phyloP scores from a whole-genome alignment of 2,329 filamentous ascomycete genomes.

The Pezicula neosporulosa region DNA sequence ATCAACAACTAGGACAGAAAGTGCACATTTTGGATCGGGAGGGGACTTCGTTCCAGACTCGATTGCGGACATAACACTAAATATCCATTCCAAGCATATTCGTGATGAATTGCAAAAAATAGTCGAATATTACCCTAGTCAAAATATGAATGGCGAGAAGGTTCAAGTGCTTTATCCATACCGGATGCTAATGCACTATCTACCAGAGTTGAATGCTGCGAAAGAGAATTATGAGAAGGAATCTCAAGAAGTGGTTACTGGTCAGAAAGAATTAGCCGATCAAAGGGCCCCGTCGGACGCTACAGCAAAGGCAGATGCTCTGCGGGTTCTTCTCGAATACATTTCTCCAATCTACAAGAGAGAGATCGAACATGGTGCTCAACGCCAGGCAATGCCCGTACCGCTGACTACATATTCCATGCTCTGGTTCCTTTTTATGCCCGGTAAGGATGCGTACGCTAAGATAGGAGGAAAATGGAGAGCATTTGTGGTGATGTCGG shows the following conservation, averaged over 20 bases:
- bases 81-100: neutral
- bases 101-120: neutral
- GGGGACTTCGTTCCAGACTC: neutral
- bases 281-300: neutral
- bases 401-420: slow-evolving; percentile 1
- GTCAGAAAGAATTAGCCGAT: neutral
- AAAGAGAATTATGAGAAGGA: neutral
- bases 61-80: neutral
- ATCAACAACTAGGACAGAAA: too few species aligned
- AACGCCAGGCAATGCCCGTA: neutral
- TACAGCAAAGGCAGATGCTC: neutral
- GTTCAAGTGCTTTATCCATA: slow-evolving; percentile 26
- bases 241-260: neutral
- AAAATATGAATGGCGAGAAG: slow-evolving; percentile 5
- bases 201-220: neutral
- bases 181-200: slow-evolving; percentile 29
- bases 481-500: slow-evolving; percentile 3
- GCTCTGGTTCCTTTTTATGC: slow-evolving; percentile 8
- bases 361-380: neutral
- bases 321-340: neutral
- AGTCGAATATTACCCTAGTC: slow-evolving; percentile 8
- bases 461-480: slow-evolving; percentile 3
- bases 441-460: slow-evolving; percentile 5
- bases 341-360: neutral
- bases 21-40: too few species aligned